Evolutionary conservation across 306 rosid genomes (phyloP), one percentile per base, ranked within the genome.

Genomic region (Cicer cuneatum): DNA sequence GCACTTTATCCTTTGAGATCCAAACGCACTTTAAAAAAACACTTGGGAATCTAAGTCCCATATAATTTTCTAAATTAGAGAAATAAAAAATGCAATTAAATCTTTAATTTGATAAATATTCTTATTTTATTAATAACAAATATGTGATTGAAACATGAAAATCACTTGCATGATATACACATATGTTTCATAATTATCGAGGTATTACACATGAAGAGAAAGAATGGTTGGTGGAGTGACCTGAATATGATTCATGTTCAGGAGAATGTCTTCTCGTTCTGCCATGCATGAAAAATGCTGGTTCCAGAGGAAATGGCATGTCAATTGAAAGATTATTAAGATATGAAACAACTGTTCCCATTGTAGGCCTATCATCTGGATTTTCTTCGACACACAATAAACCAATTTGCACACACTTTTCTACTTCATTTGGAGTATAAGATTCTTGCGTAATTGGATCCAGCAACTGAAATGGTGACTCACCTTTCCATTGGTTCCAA

Each of bases 311-410:
- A 24, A 58, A 65, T 29, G 96, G 89, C 54, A 90, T 85, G 62
- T 81, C 81, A 39, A 45, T 13, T 12, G 81, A 74, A 10, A 69
- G 54, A 37, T 82, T 86, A 24, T 43, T 82, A 29, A 90, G 80
- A 69, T 78, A 79, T 0, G 80, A 78, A 37, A 78, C 81, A 24
- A 86, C 69, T 2, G 70, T 58, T 67, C 89, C 86, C 85, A 90
- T 90, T 29, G 87, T 71, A 33, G 96, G 96, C 35, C 93, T 85
- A 3, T 86, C 87, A 13, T 64, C 82, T 46, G 87, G 93, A 48
- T 86, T 86, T 68, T 85, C 88, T 64, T 90, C 90, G 6, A 90
- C 92, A 21, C 96, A 90, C 47, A 90, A 73, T 68, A 90, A 80
- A 66, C 88, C 93, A 19, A 90, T 82, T n/a, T 86, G 87, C 16